Evolutionary conservation across 2,329 filamentous ascomycete genomes (phyloP).

Genomic region (Arthrobotrys iridis): DNA sequence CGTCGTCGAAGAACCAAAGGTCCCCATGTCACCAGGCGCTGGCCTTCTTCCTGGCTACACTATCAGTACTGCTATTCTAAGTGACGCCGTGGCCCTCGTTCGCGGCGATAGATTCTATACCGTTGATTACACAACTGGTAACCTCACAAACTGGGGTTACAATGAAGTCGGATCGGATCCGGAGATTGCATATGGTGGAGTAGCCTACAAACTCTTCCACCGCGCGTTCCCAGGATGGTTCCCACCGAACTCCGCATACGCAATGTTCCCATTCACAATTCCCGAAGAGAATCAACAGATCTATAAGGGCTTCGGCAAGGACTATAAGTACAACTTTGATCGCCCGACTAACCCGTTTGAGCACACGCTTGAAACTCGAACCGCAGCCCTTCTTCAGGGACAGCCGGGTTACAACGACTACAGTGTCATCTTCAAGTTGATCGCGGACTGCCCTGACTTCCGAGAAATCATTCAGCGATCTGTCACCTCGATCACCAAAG

Average conservation of each 20-base stretch:
- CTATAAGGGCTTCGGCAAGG: slow-evolving; percentile 67
- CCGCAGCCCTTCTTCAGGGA: slow-evolving; percentile 15
- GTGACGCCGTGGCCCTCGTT: slow-evolving; percentile 70
- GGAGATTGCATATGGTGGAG: slow-evolving; percentile 63
- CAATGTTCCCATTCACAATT: slow-evolving; percentile 66
- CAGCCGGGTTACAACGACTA: not conserved
- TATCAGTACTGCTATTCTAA: slow-evolving; percentile 68
- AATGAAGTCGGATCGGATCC: slow-evolving; percentile 62
- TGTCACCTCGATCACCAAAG: slow-evolving; percentile 71
- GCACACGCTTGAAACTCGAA: slow-evolving; percentile 11
- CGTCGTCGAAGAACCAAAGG: slow-evolving; percentile 70
- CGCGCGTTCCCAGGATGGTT: slow-evolving; percentile 65
- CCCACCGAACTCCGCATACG: slow-evolving; percentile 62
- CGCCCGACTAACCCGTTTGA: slow-evolving; percentile 56
- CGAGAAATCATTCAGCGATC: slow-evolving; percentile 72
- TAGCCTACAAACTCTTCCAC: slow-evolving; percentile 65
- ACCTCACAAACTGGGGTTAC: slow-evolving; percentile 64
- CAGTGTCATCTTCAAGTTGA: slow-evolving; percentile 20
- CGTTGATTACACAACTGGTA: slow-evolving; percentile 63
- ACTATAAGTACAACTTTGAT: slow-evolving; percentile 75
- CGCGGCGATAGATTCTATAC: slow-evolving; percentile 71
- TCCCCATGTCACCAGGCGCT: slow-evolving; percentile 65
- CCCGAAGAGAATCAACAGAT: slow-evolving; percentile 62
- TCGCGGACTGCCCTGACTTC: slow-evolving; percentile 63
- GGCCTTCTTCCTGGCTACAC: slow-evolving; percentile 68